Evolutionary conservation across 768 basidiomycete genomes (phyloP), one percentile per base, ranked within the genome.

Genomic region (Boletellus emodensis): DNA sequence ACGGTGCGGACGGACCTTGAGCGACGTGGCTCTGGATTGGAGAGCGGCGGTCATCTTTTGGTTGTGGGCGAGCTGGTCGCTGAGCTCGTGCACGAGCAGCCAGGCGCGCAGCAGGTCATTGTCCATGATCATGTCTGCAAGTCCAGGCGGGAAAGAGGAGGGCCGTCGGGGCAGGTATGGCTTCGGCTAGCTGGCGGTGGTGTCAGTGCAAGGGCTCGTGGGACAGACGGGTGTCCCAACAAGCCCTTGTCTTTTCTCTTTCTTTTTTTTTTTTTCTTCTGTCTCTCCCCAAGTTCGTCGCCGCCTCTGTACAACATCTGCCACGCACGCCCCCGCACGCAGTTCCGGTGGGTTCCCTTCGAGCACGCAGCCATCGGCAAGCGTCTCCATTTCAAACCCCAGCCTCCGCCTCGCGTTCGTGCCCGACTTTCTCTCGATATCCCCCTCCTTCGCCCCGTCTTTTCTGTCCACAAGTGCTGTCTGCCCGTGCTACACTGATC

Each of bases 1-100:
- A 39, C 51, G 32, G 32, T 13, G 24, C 4, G 8, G 20, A 61
- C 69, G 51, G 54, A 92, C 91, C 79, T 93, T 92, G 63, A 95
- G 78, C 6, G 81, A 66, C 4, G 73, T 76, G 6, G 87, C 81
- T 61, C 90, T 86, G 9, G 76, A 71, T 46, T 89, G 84, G 26
- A 96, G 75, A 4, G 80, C 72, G 24, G 60, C 73, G 3, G 90
- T 77, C 53, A 93, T 75, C 61, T 85, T 87, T 46, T 90, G 81
- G 70, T 96, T 97, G 58, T 82, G 82, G 1, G 80, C 75, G 44
- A 95, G 81, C 71, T 92, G 90, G 32, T 90, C 85, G 61, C 83
- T 82, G 61, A 94, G 81, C 61, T 94, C 92, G 51, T 82, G 78
- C 3, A 94, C 76, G 56, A 94, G 77, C 52, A 84, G 80, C 85